Base-by-base conservation (phyloP, 2,329 filamentous ascomycete genomes). In the Hypocrella siamensis region DNA sequence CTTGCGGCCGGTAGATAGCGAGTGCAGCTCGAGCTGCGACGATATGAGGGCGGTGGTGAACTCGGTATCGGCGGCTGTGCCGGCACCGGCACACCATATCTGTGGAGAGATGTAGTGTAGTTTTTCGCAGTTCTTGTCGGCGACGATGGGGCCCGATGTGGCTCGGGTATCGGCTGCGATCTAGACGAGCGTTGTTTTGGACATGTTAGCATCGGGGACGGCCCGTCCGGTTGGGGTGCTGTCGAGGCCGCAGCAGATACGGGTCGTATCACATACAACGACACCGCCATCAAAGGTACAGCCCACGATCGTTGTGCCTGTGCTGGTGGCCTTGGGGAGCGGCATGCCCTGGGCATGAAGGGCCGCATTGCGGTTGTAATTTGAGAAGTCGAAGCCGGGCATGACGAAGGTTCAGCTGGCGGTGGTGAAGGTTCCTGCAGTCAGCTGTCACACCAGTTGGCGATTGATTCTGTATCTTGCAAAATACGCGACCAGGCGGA, bases 91-190 rank as follows among this genome's bases (percentile, higher is more conserved):
- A 61, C 90, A 98, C 90, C 90, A 98, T 61, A 98, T 98, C 60
- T 94, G 85, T 37, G 90, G 88, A 27, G 90, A 71, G 57, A 98
- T 98, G 69, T 92, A 98, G 66, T 98, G 90, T 42, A 98, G 77
- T 67, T 98, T 98, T 65, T 98, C 88, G 67, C 90, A 96, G 72
- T 98, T 98, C 83, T 98, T 98, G 74, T 98, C 90, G 60, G 92
- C 92, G 46, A 98, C 90, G 60, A 98, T 98, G 44, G 90, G 86
- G 22, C 90, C 90, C 42, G 82, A 92, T 29, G 90, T 98, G 41
- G 90, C 90, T 72, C 90, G 76, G 43, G 90, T 98, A 63, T 98
- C 90, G 63, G 90, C 90, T 41, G 90, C 90, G 59, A 98, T 96
- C 80, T 86, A 19, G 8, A 21, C 8, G 17, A 21, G 30, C 30